These are phyloP conservation scores for Fragosphaeria purpurea DNA, from an alignment of 2,329 filamentous ascomycete species.

Conservation along the genomic window DNA sequence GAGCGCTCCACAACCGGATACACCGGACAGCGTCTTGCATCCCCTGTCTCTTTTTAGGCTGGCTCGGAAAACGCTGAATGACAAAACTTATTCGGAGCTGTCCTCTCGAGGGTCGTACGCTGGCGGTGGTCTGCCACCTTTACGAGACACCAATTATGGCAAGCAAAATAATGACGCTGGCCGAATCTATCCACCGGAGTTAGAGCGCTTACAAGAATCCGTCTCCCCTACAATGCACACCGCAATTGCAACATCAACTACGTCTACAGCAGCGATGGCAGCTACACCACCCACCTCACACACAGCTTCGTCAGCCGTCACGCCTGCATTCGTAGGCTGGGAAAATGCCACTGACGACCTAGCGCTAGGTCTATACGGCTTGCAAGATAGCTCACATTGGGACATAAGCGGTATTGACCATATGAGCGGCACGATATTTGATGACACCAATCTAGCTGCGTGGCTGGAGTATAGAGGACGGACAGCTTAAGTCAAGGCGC, in stretches of 20 bases:
- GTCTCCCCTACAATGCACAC: no score
- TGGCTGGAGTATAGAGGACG: slow-evolving; percentile 14
- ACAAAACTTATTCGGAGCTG: not conserved
- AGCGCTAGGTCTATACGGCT: not conserved
- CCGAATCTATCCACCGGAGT: no score
- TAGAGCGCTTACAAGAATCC: no score
- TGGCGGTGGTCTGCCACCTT: slow-evolving; percentile 1
- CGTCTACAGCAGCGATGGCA: not conserved
- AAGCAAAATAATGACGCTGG: not conserved
- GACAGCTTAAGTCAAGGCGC: no score
- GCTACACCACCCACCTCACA: not conserved
- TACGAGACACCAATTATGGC: not conserved
- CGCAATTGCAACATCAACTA: not conserved
- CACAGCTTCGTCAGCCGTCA: not conserved
- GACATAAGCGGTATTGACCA: slow-evolving; percentile 1
- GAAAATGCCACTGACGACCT: slow-evolving; percentile 2
- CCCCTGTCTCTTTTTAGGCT: slow-evolving; percentile 5
- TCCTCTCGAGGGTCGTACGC: slow-evolving; percentile 1
- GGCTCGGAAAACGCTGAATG: slow-evolving; percentile 4
- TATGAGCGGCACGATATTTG: not conserved
- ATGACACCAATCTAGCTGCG: not conserved
- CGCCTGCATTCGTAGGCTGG: not conserved
- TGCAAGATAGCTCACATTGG: slow-evolving; percentile 3
- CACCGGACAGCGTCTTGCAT: slow-evolving; percentile 4
- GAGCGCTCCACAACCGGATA: not conserved